These are phyloP conservation scores for Aspergillus bertholletiae DNA, from an alignment of 495 filamentous ascomycete species.

Conservation along the genomic window DNA sequence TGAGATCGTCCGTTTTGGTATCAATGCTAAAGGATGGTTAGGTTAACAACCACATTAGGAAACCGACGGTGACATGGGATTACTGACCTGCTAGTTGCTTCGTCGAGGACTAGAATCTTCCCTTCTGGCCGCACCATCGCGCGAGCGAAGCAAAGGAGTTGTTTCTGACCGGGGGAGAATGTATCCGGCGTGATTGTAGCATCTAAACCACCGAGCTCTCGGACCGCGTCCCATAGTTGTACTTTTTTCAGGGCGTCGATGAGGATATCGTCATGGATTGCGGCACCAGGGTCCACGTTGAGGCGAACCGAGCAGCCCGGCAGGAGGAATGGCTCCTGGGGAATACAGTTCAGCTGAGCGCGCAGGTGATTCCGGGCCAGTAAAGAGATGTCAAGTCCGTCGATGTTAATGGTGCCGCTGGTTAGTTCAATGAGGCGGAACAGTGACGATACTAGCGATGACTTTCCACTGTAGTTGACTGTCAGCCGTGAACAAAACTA, in stretches of 20 bases:
- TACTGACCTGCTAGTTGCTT: constrained; percentile 15
- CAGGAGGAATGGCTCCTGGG: constrained; percentile 53
- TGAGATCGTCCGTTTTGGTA: constrained; percentile 38
- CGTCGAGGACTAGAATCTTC: background rate
- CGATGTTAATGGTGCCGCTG: constrained; percentile 32
- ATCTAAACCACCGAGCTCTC: background rate
- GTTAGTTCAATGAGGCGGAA: constrained; percentile 39
- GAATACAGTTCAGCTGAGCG: constrained; percentile 33
- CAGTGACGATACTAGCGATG: constrained; percentile 36
- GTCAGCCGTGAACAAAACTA: background rate
- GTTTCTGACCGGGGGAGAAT: background rate
- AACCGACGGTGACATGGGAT: background rate
- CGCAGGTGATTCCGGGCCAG: constrained; percentile 29
- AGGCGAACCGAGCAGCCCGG: constrained; percentile 38
- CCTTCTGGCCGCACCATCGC: constrained; percentile 6
- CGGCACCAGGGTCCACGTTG: constrained; percentile 40
- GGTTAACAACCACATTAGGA: background rate
- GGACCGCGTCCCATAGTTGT: background rate
- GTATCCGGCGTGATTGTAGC: background rate
- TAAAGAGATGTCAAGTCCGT: constrained; percentile 37
- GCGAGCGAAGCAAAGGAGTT: background rate
- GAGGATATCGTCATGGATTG: background rate
- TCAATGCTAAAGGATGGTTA: constrained; percentile 32
- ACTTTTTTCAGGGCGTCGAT: background rate
- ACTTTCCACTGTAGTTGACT: constrained; percentile 33